Evolutionary conservation across 2,329 filamentous ascomycete genomes (phyloP).

Genomic region (Zymoseptoria crescenta): DNA sequence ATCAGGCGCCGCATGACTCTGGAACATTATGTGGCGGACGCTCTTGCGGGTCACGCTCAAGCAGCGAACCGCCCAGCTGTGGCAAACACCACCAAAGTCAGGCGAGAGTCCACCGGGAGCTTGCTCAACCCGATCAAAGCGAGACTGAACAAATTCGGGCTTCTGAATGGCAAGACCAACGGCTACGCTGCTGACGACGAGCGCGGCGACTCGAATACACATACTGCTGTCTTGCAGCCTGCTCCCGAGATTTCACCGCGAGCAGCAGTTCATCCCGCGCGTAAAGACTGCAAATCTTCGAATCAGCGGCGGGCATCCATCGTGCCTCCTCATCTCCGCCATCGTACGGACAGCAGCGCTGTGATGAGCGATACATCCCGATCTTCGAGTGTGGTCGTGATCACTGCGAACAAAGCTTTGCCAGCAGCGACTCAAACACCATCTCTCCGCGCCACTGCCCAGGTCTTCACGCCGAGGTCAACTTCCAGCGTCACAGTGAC

Average conservation of each 20-base stretch:
- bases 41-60: conserved; percentile 12
- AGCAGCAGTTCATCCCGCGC: background rate
- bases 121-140: conserved; percentile 17
- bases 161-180: conserved; percentile 5
- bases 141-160: conserved; percentile 14
- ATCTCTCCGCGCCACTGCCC: conserved; percentile 21
- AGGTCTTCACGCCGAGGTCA: conserved; percentile 20
- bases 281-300: background rate
- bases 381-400: background rate
- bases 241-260: background rate
- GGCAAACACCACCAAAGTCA: conserved; percentile 14
- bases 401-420: conserved; percentile 2
- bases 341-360: background rate
- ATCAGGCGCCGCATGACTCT: conserved; percentile 2
- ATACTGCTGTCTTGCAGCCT: conserved; percentile 3
- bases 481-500: background rate
- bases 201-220: background rate
- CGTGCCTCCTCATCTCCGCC: background rate
- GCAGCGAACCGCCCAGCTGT: conserved; percentile 13
- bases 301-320: background rate
- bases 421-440: background rate
- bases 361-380: background rate
- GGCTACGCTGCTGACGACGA: background rate
- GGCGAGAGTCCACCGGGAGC: conserved; percentile 15
- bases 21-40: conserved; percentile 3